A percentile compares a stretch with the other conserved stretches of the same genome.
Evolutionary conservation across 768 basidiomycete species (phyloP).

Genomic region (Melanogaster broomeanus): DNA sequence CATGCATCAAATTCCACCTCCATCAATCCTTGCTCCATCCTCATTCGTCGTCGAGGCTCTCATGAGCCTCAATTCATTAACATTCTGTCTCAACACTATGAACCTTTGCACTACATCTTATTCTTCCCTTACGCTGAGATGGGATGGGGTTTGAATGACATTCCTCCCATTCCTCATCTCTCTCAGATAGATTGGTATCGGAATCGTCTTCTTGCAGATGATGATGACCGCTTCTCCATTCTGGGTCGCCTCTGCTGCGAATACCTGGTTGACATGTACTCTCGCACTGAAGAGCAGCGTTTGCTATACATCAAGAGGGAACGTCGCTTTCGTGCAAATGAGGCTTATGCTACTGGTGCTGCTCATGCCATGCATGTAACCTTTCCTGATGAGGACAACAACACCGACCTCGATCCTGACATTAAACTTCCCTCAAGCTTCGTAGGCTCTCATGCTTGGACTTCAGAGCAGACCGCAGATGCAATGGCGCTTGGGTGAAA

Average conservation of each 20-base stretch:
- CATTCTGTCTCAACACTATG: not conserved
- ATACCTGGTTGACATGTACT: constrained; percentile 44
- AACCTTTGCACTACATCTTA: constrained; percentile 30
- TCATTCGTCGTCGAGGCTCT: not conserved
- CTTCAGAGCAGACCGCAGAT: constrained; percentile 40
- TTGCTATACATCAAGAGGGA: constrained; percentile 35
- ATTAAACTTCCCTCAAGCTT: constrained; percentile 31
- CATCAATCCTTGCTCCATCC: not conserved
- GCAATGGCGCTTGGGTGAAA: constrained; percentile 34
- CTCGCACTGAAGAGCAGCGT: constrained; percentile 31
- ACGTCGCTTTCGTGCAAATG: not conserved
- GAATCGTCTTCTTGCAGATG: constrained; percentile 30
- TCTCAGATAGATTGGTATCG: constrained; percentile 39
- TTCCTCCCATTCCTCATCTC: constrained; percentile 2
- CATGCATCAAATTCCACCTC: not conserved
- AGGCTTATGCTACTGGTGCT: too few species aligned
- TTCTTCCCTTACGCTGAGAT: constrained; percentile 29
- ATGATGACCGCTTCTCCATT: constrained; percentile 30
- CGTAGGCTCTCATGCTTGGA: constrained; percentile 35
- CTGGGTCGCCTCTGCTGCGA: constrained; percentile 38
- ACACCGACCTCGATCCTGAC: constrained; percentile 28
- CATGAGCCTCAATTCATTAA: not conserved
- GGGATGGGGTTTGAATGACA: constrained; percentile 32
- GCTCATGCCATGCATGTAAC: too few species aligned
- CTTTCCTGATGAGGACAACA: constrained; percentile 29